Evolutionary conservation across 208 protist genomes (phyloP).

Genomic region (Leishmania braziliensis): DNA sequence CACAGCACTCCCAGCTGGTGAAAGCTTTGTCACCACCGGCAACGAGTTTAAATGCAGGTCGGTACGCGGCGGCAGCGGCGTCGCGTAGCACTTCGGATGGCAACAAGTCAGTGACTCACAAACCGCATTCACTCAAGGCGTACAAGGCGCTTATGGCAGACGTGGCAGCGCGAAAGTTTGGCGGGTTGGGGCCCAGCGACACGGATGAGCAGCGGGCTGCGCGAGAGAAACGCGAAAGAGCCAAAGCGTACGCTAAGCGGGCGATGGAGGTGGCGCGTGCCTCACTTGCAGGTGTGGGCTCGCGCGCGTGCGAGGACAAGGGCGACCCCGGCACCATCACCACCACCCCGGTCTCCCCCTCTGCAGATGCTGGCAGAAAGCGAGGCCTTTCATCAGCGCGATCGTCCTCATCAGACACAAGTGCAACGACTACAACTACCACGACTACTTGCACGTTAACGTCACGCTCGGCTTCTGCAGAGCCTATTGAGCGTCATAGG

Average conservation of each 20-base stretch:
- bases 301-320: not conserved
- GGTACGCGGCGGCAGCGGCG: not conserved
- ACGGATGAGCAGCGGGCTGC: constrained; percentile 79
- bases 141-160: constrained; percentile 74
- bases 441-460: not conserved
- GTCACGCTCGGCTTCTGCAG: constrained; percentile 1
- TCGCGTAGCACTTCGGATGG: too few species aligned
- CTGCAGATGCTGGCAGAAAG: not conserved
- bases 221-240: constrained; percentile 43
- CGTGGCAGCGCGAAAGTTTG: constrained; percentile 37
- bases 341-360: not conserved
- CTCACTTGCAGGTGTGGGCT: constrained; percentile 8
- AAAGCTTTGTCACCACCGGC: not conserved
- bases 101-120: constrained; percentile 40
- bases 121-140: constrained; percentile 63
- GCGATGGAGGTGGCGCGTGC: constrained; percentile 39
- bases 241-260: constrained; percentile 56
- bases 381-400: not conserved
- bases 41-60: not conserved
- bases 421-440: not conserved
- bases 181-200: constrained; percentile 76
- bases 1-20: not conserved
- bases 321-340: not conserved
- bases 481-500: not conserved
- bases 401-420: not conserved